Evolutionary conservation across 2,329 filamentous ascomycete genomes (phyloP).

Genomic region (Clonostachys rosea): DNA sequence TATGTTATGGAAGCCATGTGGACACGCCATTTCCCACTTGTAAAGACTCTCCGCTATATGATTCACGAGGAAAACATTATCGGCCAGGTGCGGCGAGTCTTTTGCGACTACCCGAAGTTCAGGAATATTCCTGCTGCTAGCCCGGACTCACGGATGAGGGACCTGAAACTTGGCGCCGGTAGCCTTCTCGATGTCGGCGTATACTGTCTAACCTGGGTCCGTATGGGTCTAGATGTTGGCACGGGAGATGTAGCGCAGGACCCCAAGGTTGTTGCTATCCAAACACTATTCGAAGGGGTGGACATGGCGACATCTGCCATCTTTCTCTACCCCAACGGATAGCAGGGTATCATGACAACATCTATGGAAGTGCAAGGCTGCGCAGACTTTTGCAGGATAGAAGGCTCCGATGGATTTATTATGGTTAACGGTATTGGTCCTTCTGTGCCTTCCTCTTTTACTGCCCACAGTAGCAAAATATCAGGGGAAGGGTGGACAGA

Average conservation of each 20-base stretch:
- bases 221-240: conserved; percentile 19
- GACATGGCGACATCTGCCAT: conserved; percentile 28
- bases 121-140: conserved; percentile 18
- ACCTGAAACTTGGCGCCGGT: conserved; percentile 2
- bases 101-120: conserved; percentile 31
- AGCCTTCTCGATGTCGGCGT: conserved; percentile 2
- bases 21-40: conserved; percentile 34
- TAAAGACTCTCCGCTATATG: conserved; percentile 21
- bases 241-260: conserved; percentile 5
- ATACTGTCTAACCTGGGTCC: background rate
- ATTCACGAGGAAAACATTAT: conserved; percentile 32
- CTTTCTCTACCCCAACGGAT: conserved; percentile 28
- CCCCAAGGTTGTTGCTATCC: conserved; percentile 18
- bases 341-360: conserved; percentile 34
- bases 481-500: conserved; percentile 1
- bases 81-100: conserved; percentile 28
- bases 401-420: conserved; percentile 31
- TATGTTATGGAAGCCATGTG: conserved; percentile 42
- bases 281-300: conserved; percentile 24
- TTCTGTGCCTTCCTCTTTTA: conserved; percentile 26
- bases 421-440: conserved; percentile 23
- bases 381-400: conserved; percentile 26
- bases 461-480: conserved; percentile 8
- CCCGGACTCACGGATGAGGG: conserved; percentile 21
- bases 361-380: conserved; percentile 11